Evolutionary conservation across 139 green algal species (phyloP).

Genomic region (Picochlorum sp.): DNA sequence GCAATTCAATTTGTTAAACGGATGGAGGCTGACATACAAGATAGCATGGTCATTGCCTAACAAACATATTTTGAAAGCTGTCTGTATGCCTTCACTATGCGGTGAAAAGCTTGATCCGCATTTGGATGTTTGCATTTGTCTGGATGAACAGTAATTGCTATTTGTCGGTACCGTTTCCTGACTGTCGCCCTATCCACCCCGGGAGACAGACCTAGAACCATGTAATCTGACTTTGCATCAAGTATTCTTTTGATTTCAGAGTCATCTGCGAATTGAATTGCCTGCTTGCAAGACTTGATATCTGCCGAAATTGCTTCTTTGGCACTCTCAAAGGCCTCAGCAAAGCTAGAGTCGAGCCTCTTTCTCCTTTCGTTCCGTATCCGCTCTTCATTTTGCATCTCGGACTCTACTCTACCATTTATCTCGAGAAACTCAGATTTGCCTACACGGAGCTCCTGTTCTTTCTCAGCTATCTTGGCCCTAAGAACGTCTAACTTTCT

Average conservation of each 20-base stretch:
- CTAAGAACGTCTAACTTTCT: no score
- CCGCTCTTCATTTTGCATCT: neutral
- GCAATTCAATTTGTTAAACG: slow-evolving; percentile 43
- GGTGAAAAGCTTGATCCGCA: slow-evolving; percentile 29
- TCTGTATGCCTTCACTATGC: slow-evolving; percentile 22
- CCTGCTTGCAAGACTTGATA: slow-evolving; percentile 1
- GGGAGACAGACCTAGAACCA: slow-evolving; percentile 10
- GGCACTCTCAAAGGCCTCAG: neutral
- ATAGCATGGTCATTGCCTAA: slow-evolving; percentile 17
- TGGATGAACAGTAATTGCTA: slow-evolving; percentile 32
- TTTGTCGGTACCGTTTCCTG: slow-evolving; percentile 27
- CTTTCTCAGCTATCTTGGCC: neutral
- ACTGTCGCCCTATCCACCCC: slow-evolving; percentile 8
- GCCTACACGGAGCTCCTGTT: neutral
- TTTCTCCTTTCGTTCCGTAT: neutral
- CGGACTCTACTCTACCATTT: neutral
- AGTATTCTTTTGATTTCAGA: slow-evolving; percentile 7
- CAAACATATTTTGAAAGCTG: slow-evolving; percentile 9
- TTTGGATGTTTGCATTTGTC: slow-evolving; percentile 32
- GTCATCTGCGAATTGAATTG: slow-evolving; percentile 1
- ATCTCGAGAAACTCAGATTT: neutral
- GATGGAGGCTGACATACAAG: slow-evolving; percentile 26
- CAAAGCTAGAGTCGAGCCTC: slow-evolving; percentile 2
- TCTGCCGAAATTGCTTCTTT: neutral
- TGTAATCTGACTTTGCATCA: slow-evolving; percentile 7